Evolutionary conservation across 257 asterid genomes (phyloP).

Genomic region (Jaltomata sinuosa): DNA sequence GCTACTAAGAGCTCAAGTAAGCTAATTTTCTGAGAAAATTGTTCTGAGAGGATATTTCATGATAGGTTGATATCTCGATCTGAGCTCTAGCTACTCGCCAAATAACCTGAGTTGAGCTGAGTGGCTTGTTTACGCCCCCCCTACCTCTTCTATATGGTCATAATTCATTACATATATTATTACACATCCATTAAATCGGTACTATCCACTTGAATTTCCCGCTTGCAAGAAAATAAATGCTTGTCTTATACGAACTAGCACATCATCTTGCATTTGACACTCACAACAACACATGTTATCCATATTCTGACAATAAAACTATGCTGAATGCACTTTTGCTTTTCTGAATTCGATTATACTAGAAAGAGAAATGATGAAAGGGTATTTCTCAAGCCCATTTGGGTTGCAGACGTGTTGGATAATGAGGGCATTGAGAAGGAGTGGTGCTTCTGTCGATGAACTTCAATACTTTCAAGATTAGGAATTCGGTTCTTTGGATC

Average conservation of each 20-base stretch:
- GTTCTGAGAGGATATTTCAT: background rate
- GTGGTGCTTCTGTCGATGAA: background rate
- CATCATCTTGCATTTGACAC: background rate
- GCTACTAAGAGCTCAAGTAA: slow-evolving; percentile 70
- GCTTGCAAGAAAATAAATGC: background rate
- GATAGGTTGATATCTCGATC: background rate
- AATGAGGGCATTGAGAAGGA: background rate
- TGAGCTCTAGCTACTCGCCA: background rate
- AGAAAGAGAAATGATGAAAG: background rate
- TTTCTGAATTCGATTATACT: background rate
- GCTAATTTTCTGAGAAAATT: background rate
- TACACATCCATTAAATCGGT: background rate
- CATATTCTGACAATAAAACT: background rate
- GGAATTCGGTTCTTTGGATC: background rate
- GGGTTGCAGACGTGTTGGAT: background rate
- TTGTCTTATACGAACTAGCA: background rate
- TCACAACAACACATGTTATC: background rate
- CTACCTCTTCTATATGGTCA: background rate
- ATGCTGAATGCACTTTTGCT: background rate
- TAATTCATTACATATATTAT: background rate
- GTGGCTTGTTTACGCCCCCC: background rate
- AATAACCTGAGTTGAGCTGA: background rate
- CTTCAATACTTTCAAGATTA: background rate
- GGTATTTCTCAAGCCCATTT: background rate
- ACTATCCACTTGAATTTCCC: background rate